Evolutionary conservation across 306 rosid genomes (phyloP).

Genomic region (Citrullus colocynthis): DNA sequence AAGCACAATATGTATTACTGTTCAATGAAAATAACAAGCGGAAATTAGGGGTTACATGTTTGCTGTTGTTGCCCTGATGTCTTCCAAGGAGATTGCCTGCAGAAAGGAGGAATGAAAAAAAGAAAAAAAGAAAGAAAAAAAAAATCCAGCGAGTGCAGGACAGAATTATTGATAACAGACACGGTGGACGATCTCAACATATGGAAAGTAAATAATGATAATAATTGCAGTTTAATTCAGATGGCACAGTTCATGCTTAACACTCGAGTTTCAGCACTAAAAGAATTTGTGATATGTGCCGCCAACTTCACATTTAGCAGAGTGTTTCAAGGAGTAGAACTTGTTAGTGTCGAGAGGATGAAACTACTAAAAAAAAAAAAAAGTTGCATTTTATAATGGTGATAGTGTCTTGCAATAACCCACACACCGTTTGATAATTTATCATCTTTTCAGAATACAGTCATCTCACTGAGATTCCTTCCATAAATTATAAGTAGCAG

Average conservation of each 20-base stretch:
- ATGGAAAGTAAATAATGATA: background rate
- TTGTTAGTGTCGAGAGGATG: background rate
- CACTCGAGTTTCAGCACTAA: background rate
- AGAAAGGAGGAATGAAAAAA: background rate
- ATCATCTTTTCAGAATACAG: background rate
- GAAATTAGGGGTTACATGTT: constrained; percentile 35
- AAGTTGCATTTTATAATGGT: background rate
- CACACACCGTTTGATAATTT: background rate
- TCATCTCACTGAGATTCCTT: background rate
- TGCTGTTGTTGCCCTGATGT: constrained; percentile 65
- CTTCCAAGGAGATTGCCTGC: constrained; percentile 73
- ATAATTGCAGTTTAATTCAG: background rate
- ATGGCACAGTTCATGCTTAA: background rate
- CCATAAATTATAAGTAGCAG: background rate
- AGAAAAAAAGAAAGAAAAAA: too few species aligned
- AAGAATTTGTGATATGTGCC: background rate
- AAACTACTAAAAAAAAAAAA: background rate
- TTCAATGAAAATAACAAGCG: background rate
- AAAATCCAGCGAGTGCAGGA: background rate
- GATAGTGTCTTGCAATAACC: background rate
- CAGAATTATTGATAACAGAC: too few species aligned
- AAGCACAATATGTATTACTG: background rate
- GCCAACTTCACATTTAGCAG: background rate
- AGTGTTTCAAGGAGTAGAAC: background rate
- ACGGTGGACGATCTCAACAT: background rate